Base-by-base conservation (phyloP, 345 rosid genomes). In the Ceriops zippeliana region DNA sequence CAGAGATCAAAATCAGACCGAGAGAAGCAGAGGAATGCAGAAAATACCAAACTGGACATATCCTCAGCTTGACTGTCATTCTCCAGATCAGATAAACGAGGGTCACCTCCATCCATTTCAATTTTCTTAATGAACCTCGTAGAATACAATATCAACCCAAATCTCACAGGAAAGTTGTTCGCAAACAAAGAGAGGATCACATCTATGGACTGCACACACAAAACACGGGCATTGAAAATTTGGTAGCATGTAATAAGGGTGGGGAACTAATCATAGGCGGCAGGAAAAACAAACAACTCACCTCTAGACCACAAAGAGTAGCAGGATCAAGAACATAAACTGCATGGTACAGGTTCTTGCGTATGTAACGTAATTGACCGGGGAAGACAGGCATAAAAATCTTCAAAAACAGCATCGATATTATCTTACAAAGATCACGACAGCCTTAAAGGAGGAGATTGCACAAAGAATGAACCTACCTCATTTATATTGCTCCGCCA, bases 371-470 rank as follows among this genome's bases (percentile, higher is more conserved):
- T 62, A 86, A 80, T 83, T 95, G 98, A 62, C 98, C 98, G 65
- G 96, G 96, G 86, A 86, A 95, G 65, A 89, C 96, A 54, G 99
- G 99, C 98, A 90, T 90, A 82, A 91, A 89, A 81, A 95, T 86
- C 98, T 95, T 67, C 81, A 85, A 19, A 78, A 63, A 69, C 38
- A 49, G n/a, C 17, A 58, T 74, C 22, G 75, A 72, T 63, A 62
- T 62, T 20, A 61, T 61, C 73, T 66, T 21, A 62, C 32, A 47
- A 63, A 65, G 70, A 58, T 67, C 68, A 84, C 51, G 56, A 52
- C 69, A 71, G 17, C 32, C 63, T 61, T 32, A 10, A 65, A 61
- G 27, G 59, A 57, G 53, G 67, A 61, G 65, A 24, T 17, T 72
- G 58, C 63, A 52, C 42, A 63, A 52, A 57, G 15, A 61, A 61